Percentiles rank a stretch among this genome's conserved stretches.
Evolutionary conservation across 2,329 filamentous ascomycete genomes (phyloP).

Genomic region (Calonectria leucothoes): DNA sequence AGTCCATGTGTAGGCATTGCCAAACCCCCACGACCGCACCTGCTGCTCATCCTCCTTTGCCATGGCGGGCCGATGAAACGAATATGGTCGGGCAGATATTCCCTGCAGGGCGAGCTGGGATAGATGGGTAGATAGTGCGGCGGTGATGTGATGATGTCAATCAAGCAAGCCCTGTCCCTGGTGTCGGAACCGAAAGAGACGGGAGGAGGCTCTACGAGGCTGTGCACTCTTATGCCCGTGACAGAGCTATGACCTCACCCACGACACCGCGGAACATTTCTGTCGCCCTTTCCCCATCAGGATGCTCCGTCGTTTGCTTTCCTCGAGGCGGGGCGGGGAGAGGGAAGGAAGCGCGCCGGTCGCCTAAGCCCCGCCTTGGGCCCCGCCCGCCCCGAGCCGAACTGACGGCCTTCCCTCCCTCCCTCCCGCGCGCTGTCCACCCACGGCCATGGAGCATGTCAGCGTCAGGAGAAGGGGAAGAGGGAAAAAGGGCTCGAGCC

Average conservation of each 20-base stretch:
- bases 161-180: background rate
- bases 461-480: background rate
- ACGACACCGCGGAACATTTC: conserved; percentile 11
- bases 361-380: conserved; percentile 30
- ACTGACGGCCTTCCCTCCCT: background rate
- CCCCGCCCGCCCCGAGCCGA: conserved; percentile 31
- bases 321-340: too few species aligned
- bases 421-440: background rate
- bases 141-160: background rate
- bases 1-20: conserved; percentile 77
- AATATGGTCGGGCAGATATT: background rate
- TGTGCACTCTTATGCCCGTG: conserved; percentile 7
- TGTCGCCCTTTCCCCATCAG: background rate
- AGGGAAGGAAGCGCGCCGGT: background rate
- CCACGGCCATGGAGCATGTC: background rate
- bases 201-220: conserved; percentile 20
- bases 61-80: conserved; percentile 17
- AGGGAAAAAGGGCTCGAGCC: background rate
- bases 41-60: conserved; percentile 47
- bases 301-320: background rate
- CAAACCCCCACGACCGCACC: conserved; percentile 77
- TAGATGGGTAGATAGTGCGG: background rate
- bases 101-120: background rate
- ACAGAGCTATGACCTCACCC: conserved; percentile 38
- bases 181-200: background rate